Base-by-base conservation (phyloP, 495 filamentous ascomycete species). In the Pyronema omphalodes region DNA sequence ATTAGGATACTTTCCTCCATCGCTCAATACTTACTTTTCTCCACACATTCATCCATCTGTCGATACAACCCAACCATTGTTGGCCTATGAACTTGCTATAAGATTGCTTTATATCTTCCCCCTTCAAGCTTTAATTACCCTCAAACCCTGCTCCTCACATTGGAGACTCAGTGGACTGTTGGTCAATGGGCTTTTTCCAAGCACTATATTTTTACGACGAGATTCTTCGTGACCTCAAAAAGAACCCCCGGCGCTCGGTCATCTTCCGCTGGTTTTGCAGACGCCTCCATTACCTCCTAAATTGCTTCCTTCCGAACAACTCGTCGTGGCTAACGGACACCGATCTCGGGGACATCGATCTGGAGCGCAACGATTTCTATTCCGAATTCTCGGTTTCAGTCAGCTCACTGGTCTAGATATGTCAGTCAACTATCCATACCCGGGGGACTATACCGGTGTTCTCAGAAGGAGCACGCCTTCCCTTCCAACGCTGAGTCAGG, bases 321-420 rank as follows among this genome's bases (percentile, higher is more conserved):
- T 50, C 47, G 47, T 12, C 11, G 47, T 50, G 47, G 47, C 47
- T 50, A 19, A 50, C 47, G 9, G 47, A 50, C 47, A 50, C 47
- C 8, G 47, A 50, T 2, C 47, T 50, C 19, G 47, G 29, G 12
- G 47, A 50, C 29, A 23, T 50, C 23, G 47, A 50, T 19, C 29
- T 50, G 47, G 47, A 50, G 47, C 19, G 9, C 47, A 50, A 50
- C 47, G 47, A 50, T 50, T 50, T 50, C 29, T 50, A 12, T 36
- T 50, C 47, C 7, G 47, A 50, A 34, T 50, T 50, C 47, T 50
- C 47, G 47, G 47, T 36, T 36, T 50, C 47, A 36, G 47, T 50
- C 47, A 34, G 36, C 23, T 35, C 19, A 11, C 47, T 50, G 1
- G 47, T 50, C 29, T 50, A 50, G 18, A 47, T 15, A 47, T 47